phyloP scores from a whole-genome alignment of 768 basidiomycete genomes.

The Tremella fuciformis region DNA sequence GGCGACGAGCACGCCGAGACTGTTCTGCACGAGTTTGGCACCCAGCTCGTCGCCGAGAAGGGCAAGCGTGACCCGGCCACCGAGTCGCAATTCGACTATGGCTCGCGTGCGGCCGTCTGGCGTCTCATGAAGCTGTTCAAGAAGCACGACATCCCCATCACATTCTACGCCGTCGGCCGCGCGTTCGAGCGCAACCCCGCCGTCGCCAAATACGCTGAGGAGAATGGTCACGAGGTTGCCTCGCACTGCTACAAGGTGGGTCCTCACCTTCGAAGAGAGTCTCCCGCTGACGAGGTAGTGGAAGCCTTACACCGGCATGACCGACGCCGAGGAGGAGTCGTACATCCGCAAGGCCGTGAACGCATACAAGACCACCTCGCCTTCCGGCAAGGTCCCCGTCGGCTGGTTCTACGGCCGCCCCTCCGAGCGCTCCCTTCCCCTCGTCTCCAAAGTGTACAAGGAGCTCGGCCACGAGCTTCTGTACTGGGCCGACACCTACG shows the following conservation, averaged over 20 bases:
- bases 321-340: slow-evolving; percentile 14
- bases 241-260: slow-evolving; percentile 10
- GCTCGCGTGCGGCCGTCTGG: slow-evolving; percentile 12
- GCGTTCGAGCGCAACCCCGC: slow-evolving; percentile 13
- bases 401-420: slow-evolving; percentile 10
- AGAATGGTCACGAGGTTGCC: slow-evolving; percentile 18
- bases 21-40: neutral
- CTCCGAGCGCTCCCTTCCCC: neutral
- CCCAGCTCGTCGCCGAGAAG: neutral
- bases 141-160: neutral
- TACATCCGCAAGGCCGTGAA: slow-evolving; percentile 20
- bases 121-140: slow-evolving; percentile 3
- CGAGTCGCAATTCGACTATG: slow-evolving; percentile 11
- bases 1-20: neutral
- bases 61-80: slow-evolving; percentile 8
- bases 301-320: slow-evolving; percentile 5
- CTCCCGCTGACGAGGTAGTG: no score
- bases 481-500: slow-evolving; percentile 5
- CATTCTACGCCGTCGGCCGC: slow-evolving; percentile 15
- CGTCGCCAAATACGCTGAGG: slow-evolving; percentile 11
- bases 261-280: no score
- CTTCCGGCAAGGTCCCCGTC: slow-evolving; percentile 7
- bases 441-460: slow-evolving; percentile 9
- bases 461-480: neutral
- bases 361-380: slow-evolving; percentile 1